Evolutionary conservation across 371 early-diverging fungal genomes (phyloP), one percentile per base, ranked within the genome.

Genomic region (Mortierella sp.): DNA sequence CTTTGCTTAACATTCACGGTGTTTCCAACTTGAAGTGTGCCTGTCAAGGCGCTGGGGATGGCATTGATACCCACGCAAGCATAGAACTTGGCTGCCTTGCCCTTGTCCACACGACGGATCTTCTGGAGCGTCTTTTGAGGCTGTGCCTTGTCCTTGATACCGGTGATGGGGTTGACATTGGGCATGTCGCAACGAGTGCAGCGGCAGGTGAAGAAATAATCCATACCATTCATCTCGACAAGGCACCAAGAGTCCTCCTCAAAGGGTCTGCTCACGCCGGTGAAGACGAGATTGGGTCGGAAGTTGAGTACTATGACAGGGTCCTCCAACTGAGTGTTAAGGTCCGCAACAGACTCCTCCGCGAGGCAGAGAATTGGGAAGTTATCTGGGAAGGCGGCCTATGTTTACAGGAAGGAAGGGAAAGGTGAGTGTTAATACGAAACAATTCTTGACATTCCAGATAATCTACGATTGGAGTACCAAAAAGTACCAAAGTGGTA

Each of bases 41-140:
- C 79, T n/a, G 69, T 57, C 21, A 58, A 55, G 2, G 65, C 26
- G 43, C 51, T 72, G 44, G 81, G 76, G 15, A 80, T 68, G 19
- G 61, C 74, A 52, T 81, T 81, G 61, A 80, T 74, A 3, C 83
- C 83, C 14, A 83, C 73, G 23, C 75, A 80, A 16, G 80, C 76
- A 51, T 57, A 68, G 64, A 68, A 81, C 64, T 80, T 80, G 58
- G 73, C 81, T 45, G 30, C 47, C 66, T 74, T 74, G 60, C 81
- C 81, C 66, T 80, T 80, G 66, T 80, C 81, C 3, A 80, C 63
- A 26, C 80, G 79, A 28, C 79, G 72, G 48, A 72, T 59, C 47
- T 72, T 79, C 64, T 77, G 77, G 11, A 84, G 66, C 1, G 80
- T 82, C 68, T 83, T 84, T n/a, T 81, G 80, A 18, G 85, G 83